These are phyloP conservation scores for Cnidoscolus chayamansa DNA, from an alignment of 441 rosid species.

Conservation along the genomic window DNA sequence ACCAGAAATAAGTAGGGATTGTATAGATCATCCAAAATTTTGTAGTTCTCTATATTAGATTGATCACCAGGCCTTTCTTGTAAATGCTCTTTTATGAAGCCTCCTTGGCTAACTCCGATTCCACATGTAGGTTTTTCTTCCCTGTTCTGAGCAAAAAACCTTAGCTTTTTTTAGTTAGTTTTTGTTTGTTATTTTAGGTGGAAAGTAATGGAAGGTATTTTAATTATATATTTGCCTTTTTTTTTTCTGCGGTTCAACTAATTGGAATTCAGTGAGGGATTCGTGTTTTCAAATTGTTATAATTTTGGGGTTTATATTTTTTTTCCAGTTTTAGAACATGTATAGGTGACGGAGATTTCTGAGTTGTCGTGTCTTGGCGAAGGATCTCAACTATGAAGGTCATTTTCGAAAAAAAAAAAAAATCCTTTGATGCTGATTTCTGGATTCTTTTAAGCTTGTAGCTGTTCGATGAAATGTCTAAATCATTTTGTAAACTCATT, in stretches of 20 bases:
- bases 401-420: conserved; percentile 30
- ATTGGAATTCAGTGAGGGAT: too few relatives aligned
- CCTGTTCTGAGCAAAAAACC: conserved; percentile 12
- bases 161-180: conserved; percentile 11
- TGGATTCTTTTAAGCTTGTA: conserved; percentile 9
- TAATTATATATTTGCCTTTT: not conserved
- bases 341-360: conserved; percentile 24
- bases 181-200: conserved; percentile 5
- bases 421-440: conserved; percentile 17
- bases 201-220: not conserved
- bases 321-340: conserved; percentile 17
- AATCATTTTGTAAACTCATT: conserved; percentile 16
- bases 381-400: conserved; percentile 48
- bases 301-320: conserved; percentile 6
- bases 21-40: conserved; percentile 17
- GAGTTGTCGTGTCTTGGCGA: conserved; percentile 29
- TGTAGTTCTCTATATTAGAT: conserved; percentile 11
- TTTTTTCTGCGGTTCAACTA: too few relatives aligned
- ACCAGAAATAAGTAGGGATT: not conserved
- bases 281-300: too few relatives aligned
- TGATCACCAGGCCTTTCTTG: not conserved
- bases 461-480: conserved; percentile 35
- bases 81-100: conserved; percentile 44
- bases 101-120: conserved; percentile 43
- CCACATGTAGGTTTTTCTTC: conserved; percentile 30